phyloP scores from a whole-genome alignment of 192 early-diverging fungal genomes.

The Umbelopsis ramanniana region DNA sequence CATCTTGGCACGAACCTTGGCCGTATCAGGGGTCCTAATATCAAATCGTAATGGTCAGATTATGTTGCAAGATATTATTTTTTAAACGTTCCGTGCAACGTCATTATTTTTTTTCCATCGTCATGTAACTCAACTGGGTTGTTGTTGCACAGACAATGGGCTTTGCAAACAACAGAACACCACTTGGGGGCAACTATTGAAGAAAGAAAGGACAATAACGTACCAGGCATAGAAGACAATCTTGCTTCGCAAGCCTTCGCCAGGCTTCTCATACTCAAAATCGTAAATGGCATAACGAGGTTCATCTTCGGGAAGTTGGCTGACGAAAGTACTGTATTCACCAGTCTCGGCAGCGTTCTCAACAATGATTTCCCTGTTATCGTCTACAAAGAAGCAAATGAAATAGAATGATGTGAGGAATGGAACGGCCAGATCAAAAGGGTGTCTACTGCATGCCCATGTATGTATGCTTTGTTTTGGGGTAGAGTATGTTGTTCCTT shows the following conservation, averaged over 20 bases:
- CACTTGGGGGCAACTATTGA: not conserved
- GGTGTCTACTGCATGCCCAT: no score
- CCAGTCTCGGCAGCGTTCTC: slow-evolving; percentile 53
- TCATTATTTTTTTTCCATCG: not conserved
- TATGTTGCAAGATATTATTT: not conserved
- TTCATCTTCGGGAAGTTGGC: slow-evolving; percentile 61
- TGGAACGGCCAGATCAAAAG: no score
- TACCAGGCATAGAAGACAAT: slow-evolving; percentile 87
- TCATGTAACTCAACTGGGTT: not conserved
- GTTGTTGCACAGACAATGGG: slow-evolving; percentile 15
- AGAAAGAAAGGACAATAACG: slow-evolving; percentile 24
- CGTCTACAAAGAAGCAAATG: slow-evolving; percentile 33
- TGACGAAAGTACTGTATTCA: slow-evolving; percentile 74
- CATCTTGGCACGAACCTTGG: slow-evolving; percentile 86
- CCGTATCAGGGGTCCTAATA: slow-evolving; percentile 76
- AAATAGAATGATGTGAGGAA: not conserved
- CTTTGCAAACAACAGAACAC: not conserved
- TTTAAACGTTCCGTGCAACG: slow-evolving; percentile 7
- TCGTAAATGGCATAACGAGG: slow-evolving; percentile 92
- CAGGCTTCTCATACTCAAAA: slow-evolving; percentile 72
- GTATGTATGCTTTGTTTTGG: not conserved
- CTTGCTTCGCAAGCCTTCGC: slow-evolving; percentile 78
- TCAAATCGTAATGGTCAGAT: not conserved
- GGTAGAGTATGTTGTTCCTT: no score
- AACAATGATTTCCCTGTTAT: slow-evolving; percentile 70